Evolutionary conservation across 2,329 filamentous ascomycete species (phyloP).

Genomic region (Colletotrichum musae): DNA sequence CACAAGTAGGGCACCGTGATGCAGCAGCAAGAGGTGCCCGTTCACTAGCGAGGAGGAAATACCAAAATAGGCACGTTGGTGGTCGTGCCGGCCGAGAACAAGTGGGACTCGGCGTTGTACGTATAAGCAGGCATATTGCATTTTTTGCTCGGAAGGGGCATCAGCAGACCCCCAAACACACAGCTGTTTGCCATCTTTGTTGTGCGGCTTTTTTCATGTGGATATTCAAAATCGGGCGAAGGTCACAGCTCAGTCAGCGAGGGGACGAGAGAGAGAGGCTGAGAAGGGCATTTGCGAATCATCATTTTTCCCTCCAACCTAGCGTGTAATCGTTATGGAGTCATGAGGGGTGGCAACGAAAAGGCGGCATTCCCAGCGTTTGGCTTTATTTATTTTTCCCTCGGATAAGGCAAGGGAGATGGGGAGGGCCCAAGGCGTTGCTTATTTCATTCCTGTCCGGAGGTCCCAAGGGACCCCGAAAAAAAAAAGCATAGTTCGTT

Average conservation of each 20-base stretch:
- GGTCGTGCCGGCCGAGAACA: conserved; percentile 11
- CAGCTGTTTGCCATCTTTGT: conserved; percentile 21
- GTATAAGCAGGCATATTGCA: conserved; percentile 40
- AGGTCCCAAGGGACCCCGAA: conserved; percentile 7
- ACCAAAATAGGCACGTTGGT: background rate
- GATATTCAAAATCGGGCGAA: conserved; percentile 22
- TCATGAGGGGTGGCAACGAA: conserved; percentile 4
- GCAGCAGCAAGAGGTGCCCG: conserved; percentile 41
- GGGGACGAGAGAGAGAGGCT: background rate
- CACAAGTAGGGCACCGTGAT: conserved; percentile 25
- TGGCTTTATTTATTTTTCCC: background rate
- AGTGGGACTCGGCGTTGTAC: conserved; percentile 32
- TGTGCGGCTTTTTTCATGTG: conserved; percentile 24
- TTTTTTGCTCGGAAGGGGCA: conserved; percentile 35
- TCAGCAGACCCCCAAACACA: conserved; percentile 33
- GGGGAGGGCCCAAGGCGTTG: conserved; percentile 5
- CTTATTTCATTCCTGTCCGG: conserved; percentile 4
- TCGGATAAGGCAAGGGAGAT: conserved; percentile 1
- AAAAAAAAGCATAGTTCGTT: conserved; percentile 17
- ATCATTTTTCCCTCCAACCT: background rate
- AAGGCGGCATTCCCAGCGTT: conserved; percentile 19
- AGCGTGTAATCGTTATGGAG: conserved; percentile 6
- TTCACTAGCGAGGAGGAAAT: conserved; percentile 35
- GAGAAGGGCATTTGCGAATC: background rate
- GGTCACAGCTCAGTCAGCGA: conserved; percentile 4